A percentile compares a stretch with the other conserved stretches of the same genome.
phyloP scores from a whole-genome alignment of 805 yeast genomes.

The Komagataella pastoris region DNA sequence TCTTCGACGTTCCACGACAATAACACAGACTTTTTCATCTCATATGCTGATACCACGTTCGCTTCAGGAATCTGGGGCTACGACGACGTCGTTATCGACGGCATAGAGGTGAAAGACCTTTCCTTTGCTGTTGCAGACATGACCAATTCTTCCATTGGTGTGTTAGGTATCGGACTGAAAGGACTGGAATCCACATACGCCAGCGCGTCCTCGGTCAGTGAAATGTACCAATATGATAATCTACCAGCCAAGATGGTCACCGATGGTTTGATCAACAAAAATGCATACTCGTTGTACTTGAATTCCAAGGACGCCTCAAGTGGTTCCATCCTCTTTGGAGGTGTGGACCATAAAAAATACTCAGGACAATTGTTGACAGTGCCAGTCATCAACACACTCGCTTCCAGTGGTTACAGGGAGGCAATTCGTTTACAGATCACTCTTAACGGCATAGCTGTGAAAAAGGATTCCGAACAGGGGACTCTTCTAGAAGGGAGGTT shows the following conservation, averaged over 20 bases:
- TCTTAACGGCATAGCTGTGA: constrained; percentile 23
- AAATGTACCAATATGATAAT: constrained; percentile 39
- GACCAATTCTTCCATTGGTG: constrained; percentile 55
- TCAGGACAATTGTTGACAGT: constrained; percentile 34
- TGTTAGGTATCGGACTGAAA: constrained; percentile 59
- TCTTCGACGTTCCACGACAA: constrained; percentile 27
- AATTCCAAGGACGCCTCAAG: constrained; percentile 23
- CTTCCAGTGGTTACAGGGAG: constrained; percentile 15
- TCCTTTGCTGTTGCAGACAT: constrained; percentile 66
- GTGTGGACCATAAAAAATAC: constrained; percentile 52
- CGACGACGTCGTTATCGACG: constrained; percentile 45
- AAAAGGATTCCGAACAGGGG: constrained; percentile 8
- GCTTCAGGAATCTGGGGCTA: constrained; percentile 46
- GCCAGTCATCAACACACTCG: constrained; percentile 34
- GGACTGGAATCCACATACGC: constrained; percentile 54
- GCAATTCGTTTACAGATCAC: constrained; percentile 38
- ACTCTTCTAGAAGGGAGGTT: constrained; percentile 14
- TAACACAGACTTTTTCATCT: constrained; percentile 25
- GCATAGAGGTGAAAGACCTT: constrained; percentile 29
- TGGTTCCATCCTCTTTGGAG: constrained; percentile 64
- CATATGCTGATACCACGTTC: constrained; percentile 33
- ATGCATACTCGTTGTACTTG: constrained; percentile 52
- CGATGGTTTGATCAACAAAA: constrained; percentile 41
- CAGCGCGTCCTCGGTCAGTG: constrained; percentile 5
- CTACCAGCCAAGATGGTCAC: constrained; percentile 48